phyloP scores from a whole-genome alignment of 257 asterid species.

The Capsicum pubescens region DNA sequence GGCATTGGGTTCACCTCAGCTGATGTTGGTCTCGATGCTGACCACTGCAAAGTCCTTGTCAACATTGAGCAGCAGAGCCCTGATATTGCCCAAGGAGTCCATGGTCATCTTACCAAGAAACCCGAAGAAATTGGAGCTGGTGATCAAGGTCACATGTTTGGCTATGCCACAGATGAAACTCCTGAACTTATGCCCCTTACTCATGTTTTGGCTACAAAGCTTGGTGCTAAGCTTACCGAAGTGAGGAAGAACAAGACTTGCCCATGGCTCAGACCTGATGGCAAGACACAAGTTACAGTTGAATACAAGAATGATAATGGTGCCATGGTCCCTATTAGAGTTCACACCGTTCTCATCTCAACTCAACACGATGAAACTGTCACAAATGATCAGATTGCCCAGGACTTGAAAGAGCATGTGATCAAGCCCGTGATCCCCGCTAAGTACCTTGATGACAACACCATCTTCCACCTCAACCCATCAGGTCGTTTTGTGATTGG shows the following conservation, averaged over 20 bases:
- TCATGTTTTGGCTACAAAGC: conserved; percentile 73
- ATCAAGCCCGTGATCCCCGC: conserved; percentile 67
- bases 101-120: conserved; percentile 71
- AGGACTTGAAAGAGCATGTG: conserved; percentile 73
- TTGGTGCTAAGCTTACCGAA: conserved; percentile 68
- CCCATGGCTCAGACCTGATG: conserved; percentile 73
- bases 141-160: conserved; percentile 82
- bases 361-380: conserved; percentile 72
- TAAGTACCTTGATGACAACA: conserved; percentile 65
- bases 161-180: conserved; percentile 78
- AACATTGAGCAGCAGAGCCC: conserved; percentile 76
- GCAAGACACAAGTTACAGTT: conserved; percentile 76
- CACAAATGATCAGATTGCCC: conserved; percentile 60
- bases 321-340: conserved; percentile 72
- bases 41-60: conserved; percentile 69
- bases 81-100: conserved; percentile 74
- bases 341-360: conserved; percentile 72
- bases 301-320: conserved; percentile 68
- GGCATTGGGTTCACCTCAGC: conserved; percentile 69
- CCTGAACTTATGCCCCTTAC: conserved; percentile 79
- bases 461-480: conserved; percentile 76
- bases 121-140: conserved; percentile 83
- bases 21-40: conserved; percentile 72
- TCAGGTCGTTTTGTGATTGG: conserved; percentile 71
- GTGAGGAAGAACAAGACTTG: conserved; percentile 69